Percentiles rank a stretch among this genome's conserved stretches.
Conservation (phyloP, 2,329 filamentous ascomycete species). For the Claviceps paspali region DNA sequence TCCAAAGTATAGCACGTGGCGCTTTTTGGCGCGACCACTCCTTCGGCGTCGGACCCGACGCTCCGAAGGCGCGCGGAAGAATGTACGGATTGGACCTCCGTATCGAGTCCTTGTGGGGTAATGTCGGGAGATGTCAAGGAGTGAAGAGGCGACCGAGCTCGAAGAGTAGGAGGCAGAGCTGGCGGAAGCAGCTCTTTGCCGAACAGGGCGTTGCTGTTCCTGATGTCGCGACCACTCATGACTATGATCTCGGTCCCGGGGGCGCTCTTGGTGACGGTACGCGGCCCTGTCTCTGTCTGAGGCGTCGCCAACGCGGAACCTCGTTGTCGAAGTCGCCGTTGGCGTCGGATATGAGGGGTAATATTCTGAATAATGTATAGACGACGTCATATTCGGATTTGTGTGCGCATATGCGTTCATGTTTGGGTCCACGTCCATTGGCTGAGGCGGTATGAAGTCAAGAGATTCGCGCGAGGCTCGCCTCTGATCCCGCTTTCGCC, state of each 20-base stretch:
- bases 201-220: conserved; percentile 5
- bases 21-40: conserved; percentile 28
- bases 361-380: conserved; percentile 1
- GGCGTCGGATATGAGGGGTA: conserved; percentile 5
- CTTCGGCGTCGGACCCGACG: conserved; percentile 26
- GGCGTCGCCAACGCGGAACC: neutral
- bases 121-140: conserved; percentile 50
- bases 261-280: neutral
- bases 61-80: conserved; percentile 48
- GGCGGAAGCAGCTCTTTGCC: conserved; percentile 13
- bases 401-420: conserved; percentile 3
- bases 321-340: conserved; percentile 5
- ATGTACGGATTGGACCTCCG: conserved; percentile 43
- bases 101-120: conserved; percentile 29
- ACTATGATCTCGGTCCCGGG: neutral
- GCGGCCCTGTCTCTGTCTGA: neutral
- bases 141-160: conserved; percentile 41
- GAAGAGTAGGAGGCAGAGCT: conserved; percentile 23
- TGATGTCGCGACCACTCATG: conserved; percentile 5
- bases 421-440: conserved; percentile 5
- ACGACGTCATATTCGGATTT: conserved; percentile 3
- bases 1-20: conserved; percentile 40
- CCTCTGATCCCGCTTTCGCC: conserved; percentile 25
- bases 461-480: conserved; percentile 18
- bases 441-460: conserved; percentile 8